Evolutionary conservation across 108 stramenopile species (phyloP).

Genomic region (Schizochytrium sp.): DNA sequence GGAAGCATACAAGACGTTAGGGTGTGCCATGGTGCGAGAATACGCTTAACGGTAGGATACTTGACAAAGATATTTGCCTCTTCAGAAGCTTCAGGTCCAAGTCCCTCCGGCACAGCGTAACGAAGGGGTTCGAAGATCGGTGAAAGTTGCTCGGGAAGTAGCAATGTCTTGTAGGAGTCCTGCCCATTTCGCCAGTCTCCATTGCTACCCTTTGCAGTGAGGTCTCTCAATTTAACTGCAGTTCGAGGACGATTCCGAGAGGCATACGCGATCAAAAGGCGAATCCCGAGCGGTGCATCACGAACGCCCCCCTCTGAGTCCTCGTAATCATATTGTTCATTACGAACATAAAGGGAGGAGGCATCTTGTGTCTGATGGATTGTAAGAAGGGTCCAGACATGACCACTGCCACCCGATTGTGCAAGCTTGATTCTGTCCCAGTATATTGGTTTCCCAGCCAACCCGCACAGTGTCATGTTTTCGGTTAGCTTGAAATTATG

Average conservation of each 20-base stretch:
- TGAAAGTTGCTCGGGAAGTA: not conserved
- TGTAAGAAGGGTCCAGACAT: too few species aligned
- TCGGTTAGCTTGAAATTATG: too few species aligned
- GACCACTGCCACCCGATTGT: too few species aligned
- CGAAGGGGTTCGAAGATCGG: not conserved
- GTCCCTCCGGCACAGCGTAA: not conserved
- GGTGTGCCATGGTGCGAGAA: not conserved
- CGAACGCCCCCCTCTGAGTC: not conserved
- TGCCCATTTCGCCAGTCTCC: too few species aligned
- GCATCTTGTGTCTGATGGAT: not conserved
- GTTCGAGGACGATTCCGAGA: slow-evolving; percentile 1
- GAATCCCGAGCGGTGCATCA: not conserved
- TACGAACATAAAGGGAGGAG: not conserved
- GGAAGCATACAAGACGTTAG: not conserved
- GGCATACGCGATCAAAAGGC: not conserved
- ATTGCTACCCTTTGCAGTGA: too few species aligned
- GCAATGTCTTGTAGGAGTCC: not conserved
- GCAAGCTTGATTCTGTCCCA: too few species aligned
- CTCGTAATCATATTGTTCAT: not conserved
- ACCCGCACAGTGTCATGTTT: too few species aligned
- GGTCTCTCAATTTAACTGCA: not conserved
- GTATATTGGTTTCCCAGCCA: too few species aligned
- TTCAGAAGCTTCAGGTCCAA: not conserved
- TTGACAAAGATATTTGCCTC: slow-evolving; percentile 30
- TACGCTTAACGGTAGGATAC: not conserved